Evolutionary conservation across 495 filamentous ascomycete genomes (phyloP).

Genomic region (Poronia punctata): DNA sequence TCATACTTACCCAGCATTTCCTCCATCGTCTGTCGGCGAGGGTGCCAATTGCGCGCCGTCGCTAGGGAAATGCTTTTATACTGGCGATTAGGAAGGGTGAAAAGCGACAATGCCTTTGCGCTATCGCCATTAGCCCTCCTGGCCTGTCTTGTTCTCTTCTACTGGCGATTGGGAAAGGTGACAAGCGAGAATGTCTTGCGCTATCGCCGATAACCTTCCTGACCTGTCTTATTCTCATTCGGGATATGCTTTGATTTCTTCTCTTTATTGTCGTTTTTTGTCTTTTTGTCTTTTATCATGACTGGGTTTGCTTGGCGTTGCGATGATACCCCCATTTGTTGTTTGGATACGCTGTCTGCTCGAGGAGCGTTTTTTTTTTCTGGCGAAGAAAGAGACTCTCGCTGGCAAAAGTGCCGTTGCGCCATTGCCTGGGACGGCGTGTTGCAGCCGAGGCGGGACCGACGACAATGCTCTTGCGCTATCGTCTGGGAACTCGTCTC

Average conservation of each 20-base stretch:
- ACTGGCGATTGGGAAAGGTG: slow-evolving; percentile 9
- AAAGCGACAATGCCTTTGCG: slow-evolving; percentile 37
- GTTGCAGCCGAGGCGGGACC: slow-evolving; percentile 42
- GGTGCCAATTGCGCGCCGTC: slow-evolving; percentile 40
- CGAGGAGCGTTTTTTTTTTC: slow-evolving; percentile 18
- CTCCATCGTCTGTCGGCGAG: too few species aligned
- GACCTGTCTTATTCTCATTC: neutral
- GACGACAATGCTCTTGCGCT: slow-evolving; percentile 50
- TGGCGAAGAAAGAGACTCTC: slow-evolving; percentile 19
- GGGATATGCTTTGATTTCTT: too few species aligned
- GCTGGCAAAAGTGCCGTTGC: slow-evolving; percentile 51
- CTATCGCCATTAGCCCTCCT: slow-evolving; percentile 28
- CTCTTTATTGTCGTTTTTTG: slow-evolving; percentile 9
- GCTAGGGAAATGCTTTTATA: slow-evolving; percentile 27
- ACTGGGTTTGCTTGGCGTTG: slow-evolving; percentile 17
- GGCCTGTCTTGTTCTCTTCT: slow-evolving; percentile 17
- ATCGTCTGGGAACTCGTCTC: slow-evolving; percentile 44
- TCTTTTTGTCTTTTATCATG: slow-evolving; percentile 2
- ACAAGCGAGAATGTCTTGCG: slow-evolving; percentile 37
- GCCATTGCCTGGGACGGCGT: slow-evolving; percentile 53
- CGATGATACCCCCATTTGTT: slow-evolving; percentile 53
- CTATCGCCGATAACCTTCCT: slow-evolving; percentile 27
- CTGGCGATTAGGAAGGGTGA: slow-evolving; percentile 10
- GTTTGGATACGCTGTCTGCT: slow-evolving; percentile 43
- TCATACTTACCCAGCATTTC: slow-evolving; percentile 16